Conservation (phyloP, 345 rosid genomes). For the Crucihimalaya himalaica region DNA sequence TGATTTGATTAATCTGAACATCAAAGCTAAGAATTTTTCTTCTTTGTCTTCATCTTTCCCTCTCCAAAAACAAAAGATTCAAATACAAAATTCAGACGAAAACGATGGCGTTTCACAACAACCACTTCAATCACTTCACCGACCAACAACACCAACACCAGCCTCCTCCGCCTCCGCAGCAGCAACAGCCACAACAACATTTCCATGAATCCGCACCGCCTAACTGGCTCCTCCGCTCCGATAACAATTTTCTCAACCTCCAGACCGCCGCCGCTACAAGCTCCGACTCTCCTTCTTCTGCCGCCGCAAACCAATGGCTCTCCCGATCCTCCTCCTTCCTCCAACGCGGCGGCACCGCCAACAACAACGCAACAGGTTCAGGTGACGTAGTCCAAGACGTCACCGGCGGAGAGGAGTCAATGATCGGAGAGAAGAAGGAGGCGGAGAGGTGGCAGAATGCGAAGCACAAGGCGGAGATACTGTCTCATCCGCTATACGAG, state of each 20-base stretch:
- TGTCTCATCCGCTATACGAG: slow-evolving; percentile 86
- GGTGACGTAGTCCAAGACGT: slow-evolving; percentile 60
- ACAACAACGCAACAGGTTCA: slow-evolving; percentile 44
- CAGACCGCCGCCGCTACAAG: slow-evolving; percentile 54
- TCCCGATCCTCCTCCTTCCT: slow-evolving; percentile 69
- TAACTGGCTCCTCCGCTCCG: slow-evolving; percentile 79
- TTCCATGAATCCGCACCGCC: slow-evolving; percentile 51
- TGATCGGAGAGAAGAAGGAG: slow-evolving; percentile 39
- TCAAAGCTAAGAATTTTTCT: slow-evolving; percentile 6
- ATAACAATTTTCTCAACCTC: slow-evolving; percentile 77
- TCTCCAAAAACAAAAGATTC: neutral
- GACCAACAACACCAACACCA: slow-evolving; percentile 50
- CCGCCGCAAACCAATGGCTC: slow-evolving; percentile 67
- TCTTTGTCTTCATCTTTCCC: slow-evolving; percentile 28
- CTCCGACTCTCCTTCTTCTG: slow-evolving; percentile 46
- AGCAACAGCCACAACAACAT: slow-evolving; percentile 46
- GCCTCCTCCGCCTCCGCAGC: slow-evolving; percentile 42
- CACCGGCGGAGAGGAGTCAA: slow-evolving; percentile 36
- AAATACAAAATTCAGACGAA: neutral
- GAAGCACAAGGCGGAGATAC: slow-evolving; percentile 75
- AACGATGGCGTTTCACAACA: slow-evolving; percentile 77
- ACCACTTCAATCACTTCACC: slow-evolving; percentile 70
- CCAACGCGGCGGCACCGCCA: slow-evolving; percentile 32
- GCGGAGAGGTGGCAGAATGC: slow-evolving; percentile 78
- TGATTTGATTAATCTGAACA: neutral